Evolutionary conservation across 192 early-diverging fungal genomes (phyloP).

Genomic region (Entomortierella parvispora): DNA sequence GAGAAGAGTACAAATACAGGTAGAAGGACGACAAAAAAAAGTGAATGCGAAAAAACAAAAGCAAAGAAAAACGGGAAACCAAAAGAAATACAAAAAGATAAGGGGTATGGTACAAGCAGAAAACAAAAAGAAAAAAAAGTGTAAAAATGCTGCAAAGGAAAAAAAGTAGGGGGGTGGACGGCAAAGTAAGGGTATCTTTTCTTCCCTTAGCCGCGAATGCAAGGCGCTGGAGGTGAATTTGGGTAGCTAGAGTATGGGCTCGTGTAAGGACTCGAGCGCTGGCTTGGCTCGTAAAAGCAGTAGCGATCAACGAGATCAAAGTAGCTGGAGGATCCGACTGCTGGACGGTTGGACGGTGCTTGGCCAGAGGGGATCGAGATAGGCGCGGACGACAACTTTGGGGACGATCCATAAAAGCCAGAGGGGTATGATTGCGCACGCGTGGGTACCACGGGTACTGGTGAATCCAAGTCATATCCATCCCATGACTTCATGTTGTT

Average conservation of each 20-base stretch:
- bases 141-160: background rate
- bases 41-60: slow-evolving; percentile 1
- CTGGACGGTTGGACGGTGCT: slow-evolving; percentile 26
- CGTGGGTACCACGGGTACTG: slow-evolving; percentile 16
- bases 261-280: slow-evolving; percentile 7
- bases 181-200: slow-evolving; percentile 6
- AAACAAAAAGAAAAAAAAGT: slow-evolving; percentile 2
- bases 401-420: slow-evolving; percentile 1
- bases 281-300: slow-evolving; percentile 62
- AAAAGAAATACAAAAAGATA: background rate
- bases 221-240: slow-evolving; percentile 40
- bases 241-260: slow-evolving; percentile 46
- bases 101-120: slow-evolving; percentile 7
- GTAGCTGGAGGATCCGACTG: slow-evolving; percentile 59
- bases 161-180: background rate
- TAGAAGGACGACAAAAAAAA: background rate
- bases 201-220: slow-evolving; percentile 37
- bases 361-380: slow-evolving; percentile 42
- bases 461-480: background rate
- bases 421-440: slow-evolving; percentile 4
- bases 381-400: slow-evolving; percentile 20
- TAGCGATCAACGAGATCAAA: slow-evolving; percentile 64
- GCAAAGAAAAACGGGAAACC: background rate
- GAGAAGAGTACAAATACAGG: too few species aligned
- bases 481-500: background rate